Evolutionary conservation across 331 rosid species (phyloP).

Genomic region (Rosa hybrid): DNA sequence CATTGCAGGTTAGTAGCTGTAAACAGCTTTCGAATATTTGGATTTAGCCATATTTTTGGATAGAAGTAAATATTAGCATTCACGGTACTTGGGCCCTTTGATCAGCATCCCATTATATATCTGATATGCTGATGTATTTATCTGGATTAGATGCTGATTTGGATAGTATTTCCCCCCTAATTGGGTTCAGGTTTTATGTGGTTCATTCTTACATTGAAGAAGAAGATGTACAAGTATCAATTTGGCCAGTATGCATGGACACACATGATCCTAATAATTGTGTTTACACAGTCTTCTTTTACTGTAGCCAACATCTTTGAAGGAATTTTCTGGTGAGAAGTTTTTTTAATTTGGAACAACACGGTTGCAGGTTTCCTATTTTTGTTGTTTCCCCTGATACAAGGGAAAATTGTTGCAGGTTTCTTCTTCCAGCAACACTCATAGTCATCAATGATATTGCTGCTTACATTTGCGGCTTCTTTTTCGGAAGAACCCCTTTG

Average conservation of each 20-base stretch:
- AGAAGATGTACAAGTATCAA: conserved; percentile 99
- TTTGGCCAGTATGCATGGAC: conserved; percentile 99
- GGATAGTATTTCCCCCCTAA: conserved; percentile 20
- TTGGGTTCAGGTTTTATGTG: conserved; percentile 88
- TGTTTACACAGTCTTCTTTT: conserved; percentile 95
- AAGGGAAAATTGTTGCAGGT: conserved; percentile 59
- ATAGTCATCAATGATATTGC: conserved; percentile 96
- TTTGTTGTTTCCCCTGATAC: conserved; percentile 22
- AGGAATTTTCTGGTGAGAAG: conserved; percentile 92
- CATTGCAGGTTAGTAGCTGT: conserved; percentile 67
- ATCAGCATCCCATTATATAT: conserved; percentile 10
- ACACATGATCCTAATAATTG: conserved; percentile 93
- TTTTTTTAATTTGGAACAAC: conserved; percentile 3
- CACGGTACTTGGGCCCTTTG: not conserved
- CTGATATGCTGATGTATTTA: conserved; percentile 10
- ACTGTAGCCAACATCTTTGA: conserved; percentile 97
- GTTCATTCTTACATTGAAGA: conserved; percentile 96
- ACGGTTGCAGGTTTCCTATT: not conserved
- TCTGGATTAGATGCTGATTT: conserved; percentile 13
- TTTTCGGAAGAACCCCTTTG: conserved; percentile 95
- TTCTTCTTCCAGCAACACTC: conserved; percentile 97
- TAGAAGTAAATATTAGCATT: conserved; percentile 10
- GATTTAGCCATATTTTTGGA: not conserved
- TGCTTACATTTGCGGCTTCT: conserved; percentile 93
- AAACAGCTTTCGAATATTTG: not conserved